Evolutionary conservation across 441 rosid species (phyloP).

Genomic region (Hura crepitans): DNA sequence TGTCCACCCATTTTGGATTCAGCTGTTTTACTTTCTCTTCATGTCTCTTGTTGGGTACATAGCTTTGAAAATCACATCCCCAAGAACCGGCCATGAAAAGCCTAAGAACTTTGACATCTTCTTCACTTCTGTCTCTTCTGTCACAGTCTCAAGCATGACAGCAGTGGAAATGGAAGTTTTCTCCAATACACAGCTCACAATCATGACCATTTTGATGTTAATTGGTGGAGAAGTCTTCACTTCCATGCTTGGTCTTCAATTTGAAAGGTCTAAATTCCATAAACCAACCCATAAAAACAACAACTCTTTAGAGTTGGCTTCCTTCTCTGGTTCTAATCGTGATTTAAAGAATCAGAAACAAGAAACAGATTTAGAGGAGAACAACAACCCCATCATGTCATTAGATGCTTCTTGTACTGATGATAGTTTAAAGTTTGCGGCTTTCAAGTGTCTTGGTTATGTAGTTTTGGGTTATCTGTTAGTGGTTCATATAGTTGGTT

Average conservation of each 20-base stretch:
- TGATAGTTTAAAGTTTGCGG: not conserved
- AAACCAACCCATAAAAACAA: not conserved
- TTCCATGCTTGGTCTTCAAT: slow-evolving; percentile 26
- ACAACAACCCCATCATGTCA: not conserved
- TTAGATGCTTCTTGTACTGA: too few species aligned
- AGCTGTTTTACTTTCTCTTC: slow-evolving; percentile 29
- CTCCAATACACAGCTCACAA: slow-evolving; percentile 50
- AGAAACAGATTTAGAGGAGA: not conserved
- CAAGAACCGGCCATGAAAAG: slow-evolving; percentile 26
- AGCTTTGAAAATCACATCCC: slow-evolving; percentile 31
- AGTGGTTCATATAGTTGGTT: slow-evolving; percentile 20
- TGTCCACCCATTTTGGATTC: slow-evolving; percentile 26
- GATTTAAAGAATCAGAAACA: slow-evolving; percentile 1
- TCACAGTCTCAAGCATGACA: slow-evolving; percentile 68
- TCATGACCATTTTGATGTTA: slow-evolving; percentile 50
- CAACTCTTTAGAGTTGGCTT: not conserved
- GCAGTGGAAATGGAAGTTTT: slow-evolving; percentile 67
- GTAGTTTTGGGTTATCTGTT: slow-evolving; percentile 25
- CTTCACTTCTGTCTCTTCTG: slow-evolving; percentile 67
- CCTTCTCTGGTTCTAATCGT: not conserved
- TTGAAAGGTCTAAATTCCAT: not conserved
- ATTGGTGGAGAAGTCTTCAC: slow-evolving; percentile 35
- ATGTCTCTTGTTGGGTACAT: slow-evolving; percentile 38
- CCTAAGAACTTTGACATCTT: slow-evolving; percentile 44
- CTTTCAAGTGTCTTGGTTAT: not conserved